Base-by-base conservation (phyloP, 192 early-diverging fungal genomes). In the Entomortierella lignicola region DNA sequence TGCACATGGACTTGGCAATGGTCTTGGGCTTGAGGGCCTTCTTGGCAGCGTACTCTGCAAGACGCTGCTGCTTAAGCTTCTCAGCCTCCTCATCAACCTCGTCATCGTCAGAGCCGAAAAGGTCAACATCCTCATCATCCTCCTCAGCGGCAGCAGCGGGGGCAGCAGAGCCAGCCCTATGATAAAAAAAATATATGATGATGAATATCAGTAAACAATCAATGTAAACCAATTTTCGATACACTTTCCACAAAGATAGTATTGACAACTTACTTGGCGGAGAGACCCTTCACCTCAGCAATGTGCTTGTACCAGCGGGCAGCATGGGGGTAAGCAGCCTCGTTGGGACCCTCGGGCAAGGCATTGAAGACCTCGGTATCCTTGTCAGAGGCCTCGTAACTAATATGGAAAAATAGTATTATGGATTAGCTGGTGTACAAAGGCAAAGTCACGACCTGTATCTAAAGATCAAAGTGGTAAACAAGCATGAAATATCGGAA, bases 261-360 rank as follows among this genome's bases (percentile, higher is more conserved):
- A n/a, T n/a, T n/a, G n/a, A n/a, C n/a, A 25, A 72, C 85, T 71
- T 83, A 87, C 86, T 87, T 87, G 81, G 81, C 69, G 34, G 72
- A 62, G 69, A 82, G 83, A 60, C 81, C 84, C 66, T 87, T 73
- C 60, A 85, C 84, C 64, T 77, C 80, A 48, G 86, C 85, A 72
- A 98, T 94, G 91, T 98, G 95, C 82, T 90, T 91, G 91, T 96
- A 97, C 97, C 97, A 98, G 85, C 97, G 92, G 71, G 93, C 91
- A 65, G 92, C 91, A 83, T 98, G 93, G 65, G 95, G 95, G 86
- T 88, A 95, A 63, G 87, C 85, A 65, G 62, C 77, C 70, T 90
- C 89, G 56, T 90, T 86, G 71, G 95, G 94, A 63, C 90, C 93
- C 55, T 83, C 88, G 48, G 87, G 69, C 62, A 96, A 77, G 32